Percentiles rank a stretch among this genome's conserved stretches.
phyloP scores from a whole-genome alignment of 495 filamentous ascomycete species.

The Trichoderma orchidacearum region DNA sequence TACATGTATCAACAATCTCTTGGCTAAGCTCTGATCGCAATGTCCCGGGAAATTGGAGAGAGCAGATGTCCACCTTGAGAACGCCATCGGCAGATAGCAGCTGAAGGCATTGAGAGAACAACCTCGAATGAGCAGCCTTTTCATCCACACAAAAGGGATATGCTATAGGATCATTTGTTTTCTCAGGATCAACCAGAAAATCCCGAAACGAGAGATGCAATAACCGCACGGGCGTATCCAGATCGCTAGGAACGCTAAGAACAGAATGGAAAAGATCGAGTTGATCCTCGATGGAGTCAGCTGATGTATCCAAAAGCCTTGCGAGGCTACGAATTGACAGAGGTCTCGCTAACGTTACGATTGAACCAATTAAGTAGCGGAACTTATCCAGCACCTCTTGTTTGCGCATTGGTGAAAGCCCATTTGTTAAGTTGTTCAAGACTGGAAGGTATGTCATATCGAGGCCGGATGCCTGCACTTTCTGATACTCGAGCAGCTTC shows the following conservation, averaged over 20 bases:
- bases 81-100: conserved; percentile 7
- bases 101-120: conserved; percentile 13
- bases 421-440: conserved; percentile 11
- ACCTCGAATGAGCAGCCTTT: background rate
- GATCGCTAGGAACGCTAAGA: conserved; percentile 9
- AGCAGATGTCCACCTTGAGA: conserved; percentile 10
- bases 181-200: conserved; percentile 10
- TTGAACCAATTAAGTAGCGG: conserved; percentile 15
- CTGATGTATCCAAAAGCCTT: conserved; percentile 2
- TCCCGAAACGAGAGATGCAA: conserved; percentile 17
- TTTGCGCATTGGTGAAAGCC: conserved; percentile 3
- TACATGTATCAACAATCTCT: conserved; percentile 1
- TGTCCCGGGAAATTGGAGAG: background rate
- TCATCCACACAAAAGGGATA: conserved; percentile 16
- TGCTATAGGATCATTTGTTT: background rate
- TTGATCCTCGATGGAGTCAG: conserved; percentile 3
- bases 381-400: background rate
- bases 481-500: conserved; percentile 13
- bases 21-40: background rate
- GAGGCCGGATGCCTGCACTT: conserved; percentile 12
- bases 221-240: conserved; percentile 7
- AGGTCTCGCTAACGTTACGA: conserved; percentile 11
- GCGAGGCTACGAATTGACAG: conserved; percentile 7
- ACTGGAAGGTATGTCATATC: conserved; percentile 21
- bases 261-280: conserved; percentile 18